Percentiles rank a stretch among this genome's conserved stretches.
Evolutionary conservation across 495 filamentous ascomycete genomes (phyloP).

Genomic region (Penicillium cataractarum): DNA sequence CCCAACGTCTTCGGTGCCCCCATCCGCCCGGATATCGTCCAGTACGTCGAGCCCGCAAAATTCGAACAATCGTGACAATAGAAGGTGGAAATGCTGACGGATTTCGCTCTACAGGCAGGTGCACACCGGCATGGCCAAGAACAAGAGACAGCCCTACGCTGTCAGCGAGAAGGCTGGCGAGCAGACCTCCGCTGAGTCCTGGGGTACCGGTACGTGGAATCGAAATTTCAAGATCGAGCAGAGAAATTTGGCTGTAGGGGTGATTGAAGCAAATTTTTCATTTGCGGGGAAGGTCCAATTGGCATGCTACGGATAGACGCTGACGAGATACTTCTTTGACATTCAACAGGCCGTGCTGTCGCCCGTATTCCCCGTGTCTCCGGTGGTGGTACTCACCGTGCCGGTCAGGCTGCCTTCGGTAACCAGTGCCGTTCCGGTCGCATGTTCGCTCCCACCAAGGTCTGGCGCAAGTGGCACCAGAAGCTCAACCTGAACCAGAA

Average conservation of each 20-base stretch:
- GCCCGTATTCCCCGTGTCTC: constrained; percentile 99
- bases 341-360: constrained; percentile 84
- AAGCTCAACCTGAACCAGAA: constrained; percentile 98
- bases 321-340: constrained; percentile 26
- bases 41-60: constrained; percentile 56
- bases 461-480: constrained; percentile 99
- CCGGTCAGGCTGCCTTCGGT: constrained; percentile 99
- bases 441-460: constrained; percentile 99
- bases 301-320: constrained; percentile 14
- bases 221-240: constrained; percentile 23
- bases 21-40: constrained; percentile 98
- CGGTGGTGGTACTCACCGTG: constrained; percentile 99
- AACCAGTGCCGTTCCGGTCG: constrained; percentile 99
- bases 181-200: constrained; percentile 99
- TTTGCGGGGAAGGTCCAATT: constrained; percentile 8
- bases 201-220: constrained; percentile 91
- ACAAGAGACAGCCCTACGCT: constrained; percentile 98
- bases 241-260: constrained; percentile 9
- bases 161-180: constrained; percentile 99
- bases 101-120: constrained; percentile 60
- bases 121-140: constrained; percentile 99
- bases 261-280: constrained; percentile 17
- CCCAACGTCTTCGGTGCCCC: constrained; percentile 93
- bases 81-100: constrained; percentile 42
- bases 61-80: constrained; percentile 20